Base-by-base conservation (phyloP, 306 rosid species). In the Amphicarpaea edgeworthii region DNA sequence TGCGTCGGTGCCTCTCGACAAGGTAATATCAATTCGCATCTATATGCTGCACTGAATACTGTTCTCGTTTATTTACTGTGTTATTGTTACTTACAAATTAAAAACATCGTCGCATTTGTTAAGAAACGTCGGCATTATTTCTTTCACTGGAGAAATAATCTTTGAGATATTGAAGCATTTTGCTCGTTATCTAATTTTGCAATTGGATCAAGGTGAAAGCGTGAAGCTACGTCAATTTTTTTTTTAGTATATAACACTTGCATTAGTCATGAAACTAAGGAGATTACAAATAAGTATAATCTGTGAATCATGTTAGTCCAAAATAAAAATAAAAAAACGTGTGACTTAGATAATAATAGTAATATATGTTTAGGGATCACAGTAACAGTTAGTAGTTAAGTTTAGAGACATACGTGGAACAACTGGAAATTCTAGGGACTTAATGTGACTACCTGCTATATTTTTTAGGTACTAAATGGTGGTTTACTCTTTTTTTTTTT, bases 1-100 rank as follows among this genome's bases (percentile, higher is more conserved):
- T 73, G 99, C 96, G 2, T 85, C 96, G 1, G 85, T 95, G 69
- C 91, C 97, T 8, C 92, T 91, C 11, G 90, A 89, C 34, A 95
- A 92, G 97, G 98, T 95, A 66, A 34, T 57, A 47, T 69, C 41
- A 37, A 42, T 77, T 83, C 19, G 3, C 24, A 20, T 57, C 20
- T 7, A 16, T 46, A 9, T 75, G 45, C 38, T 43, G 4, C 28
- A 17, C 8, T 3, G 21, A 26, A 2, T 21, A 24, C 3, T 3
- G 47, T 26, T 76, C 24, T 81, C 40, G 6, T 62, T 68, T 24
- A 12, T 70, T 16, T 41, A 62, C 73, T 28, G 68, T 73, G 49
- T 68, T 74, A 0, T 68, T 74, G 0, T 38, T 15, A 72, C 46
- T 73, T 28, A 30, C 37, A 30, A 30, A 28, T 28, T 2, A 0